Conservation (phyloP, 2,329 filamentous ascomycete genomes). For the Neopestalotiopsis clavispora region DNA sequence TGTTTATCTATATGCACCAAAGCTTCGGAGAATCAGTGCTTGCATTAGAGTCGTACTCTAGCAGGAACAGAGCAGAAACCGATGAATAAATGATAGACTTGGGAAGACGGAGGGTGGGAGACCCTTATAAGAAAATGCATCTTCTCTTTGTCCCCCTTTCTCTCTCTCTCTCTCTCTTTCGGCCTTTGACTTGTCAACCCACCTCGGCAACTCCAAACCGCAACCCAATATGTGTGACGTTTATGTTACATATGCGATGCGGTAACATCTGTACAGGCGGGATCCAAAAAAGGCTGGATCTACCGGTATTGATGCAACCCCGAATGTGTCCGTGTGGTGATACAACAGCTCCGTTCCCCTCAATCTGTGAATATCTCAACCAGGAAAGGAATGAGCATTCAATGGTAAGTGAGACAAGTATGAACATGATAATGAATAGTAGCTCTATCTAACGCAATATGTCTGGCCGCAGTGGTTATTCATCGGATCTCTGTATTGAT, state of each 20-base stretch:
- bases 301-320: not conserved
- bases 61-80: no score
- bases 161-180: not conserved
- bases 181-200: not conserved
- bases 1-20: not conserved
- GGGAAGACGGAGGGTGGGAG: no score
- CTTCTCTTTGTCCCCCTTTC: not conserved
- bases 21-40: not conserved
- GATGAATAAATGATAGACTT: no score
- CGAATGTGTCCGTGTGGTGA: no score
- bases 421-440: no score
- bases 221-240: not conserved
- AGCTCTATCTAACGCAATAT: no score
- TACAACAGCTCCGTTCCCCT: no score
- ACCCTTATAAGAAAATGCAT: not conserved
- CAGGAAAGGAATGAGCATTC: no score
- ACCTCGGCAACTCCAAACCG: not conserved
- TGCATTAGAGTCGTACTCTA: not conserved
- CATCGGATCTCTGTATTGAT: no score
- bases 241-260: not conserved
- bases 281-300: not conserved
- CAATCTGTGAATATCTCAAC: no score
- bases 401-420: no score
- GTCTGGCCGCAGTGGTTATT: no score
- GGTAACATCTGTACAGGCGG: not conserved